Base-by-base conservation (phyloP, 305 asterid genomes). In the Fraxinus nigra region DNA sequence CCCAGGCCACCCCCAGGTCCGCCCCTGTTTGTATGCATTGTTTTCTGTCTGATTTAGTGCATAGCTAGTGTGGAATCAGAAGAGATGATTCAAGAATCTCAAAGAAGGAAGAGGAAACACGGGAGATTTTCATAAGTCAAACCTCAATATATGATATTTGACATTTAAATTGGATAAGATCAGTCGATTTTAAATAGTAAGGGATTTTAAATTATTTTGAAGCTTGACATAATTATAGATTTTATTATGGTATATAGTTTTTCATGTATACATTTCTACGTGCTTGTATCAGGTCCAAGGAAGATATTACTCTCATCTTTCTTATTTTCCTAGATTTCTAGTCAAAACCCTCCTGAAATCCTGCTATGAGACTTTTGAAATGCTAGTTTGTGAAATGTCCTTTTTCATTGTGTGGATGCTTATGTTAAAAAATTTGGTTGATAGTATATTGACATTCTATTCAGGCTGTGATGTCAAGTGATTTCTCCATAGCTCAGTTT, bases 381-480 rank as follows among this genome's bases (percentile, higher is more conserved):
- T 28, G 43, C 46, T 48, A 32, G 59, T 72, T 79, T 18, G 59
- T 74, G 33, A 37, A 75, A 46, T 79, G 38, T 14, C 18, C 38
- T 30, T 22, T 32, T 69, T 2, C 22, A 13, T 28, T 30, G 75
- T 4, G 2, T 30, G 75, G 22, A 69, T 34, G 78, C 59, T 16
- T 38, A 38, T 75, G 13, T 35, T 22, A 67, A 78, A 73, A 65
- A 28, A 61, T 24, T 78, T 59, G 72, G 40, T 81, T 81, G 86
- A 86, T 73, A 51, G 73, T 70, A 26, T 70, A 63, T 78, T 16
- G 37, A 32, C 67, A 40, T 83, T 75, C 75, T 81, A 75, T 78
- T 32, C 83, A 96, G 99, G 99, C 99, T 88, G 95, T 95, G 59
- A 93, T 94, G 98, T 89, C 99, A 10, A 93, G 99, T 80, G 99